Conservation (phyloP, 2,329 filamentous ascomycete genomes). For the Botrytis porri region DNA sequence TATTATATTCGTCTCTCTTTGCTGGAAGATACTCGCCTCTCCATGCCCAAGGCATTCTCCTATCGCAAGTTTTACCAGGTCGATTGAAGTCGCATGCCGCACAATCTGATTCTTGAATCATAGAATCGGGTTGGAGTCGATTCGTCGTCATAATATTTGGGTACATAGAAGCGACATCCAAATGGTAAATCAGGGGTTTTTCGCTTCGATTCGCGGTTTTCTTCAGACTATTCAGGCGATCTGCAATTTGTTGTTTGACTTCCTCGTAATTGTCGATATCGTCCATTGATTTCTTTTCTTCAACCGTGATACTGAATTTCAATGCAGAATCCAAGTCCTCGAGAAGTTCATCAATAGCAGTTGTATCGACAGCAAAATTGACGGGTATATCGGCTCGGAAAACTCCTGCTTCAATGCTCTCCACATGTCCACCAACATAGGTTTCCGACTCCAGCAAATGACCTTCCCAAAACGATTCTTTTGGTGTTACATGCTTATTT, state of each 20-base stretch:
- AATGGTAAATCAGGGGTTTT: slow-evolving; percentile 88
- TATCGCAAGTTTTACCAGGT: slow-evolving; percentile 94
- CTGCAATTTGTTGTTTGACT: slow-evolving; percentile 77
- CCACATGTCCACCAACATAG: slow-evolving; percentile 96
- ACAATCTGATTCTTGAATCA: slow-evolving; percentile 95
- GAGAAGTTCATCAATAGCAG: slow-evolving; percentile 85
- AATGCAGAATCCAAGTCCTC: slow-evolving; percentile 83
- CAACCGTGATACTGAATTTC: slow-evolving; percentile 79
- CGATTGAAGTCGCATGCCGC: slow-evolving; percentile 98
- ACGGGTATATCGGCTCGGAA: slow-evolving; percentile 95
- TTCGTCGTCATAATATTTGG: slow-evolving; percentile 99
- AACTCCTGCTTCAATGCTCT: slow-evolving; percentile 97
- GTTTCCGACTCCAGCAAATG: slow-evolving; percentile 96
- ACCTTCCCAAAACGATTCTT: slow-evolving; percentile 94
- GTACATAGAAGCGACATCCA: slow-evolving; percentile 99
- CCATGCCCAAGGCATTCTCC: slow-evolving; percentile 95
- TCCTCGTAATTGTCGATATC: slow-evolving; percentile 80
- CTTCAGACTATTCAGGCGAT: slow-evolving; percentile 69
- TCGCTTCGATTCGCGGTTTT: slow-evolving; percentile 81
- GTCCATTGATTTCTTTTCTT: slow-evolving; percentile 78
- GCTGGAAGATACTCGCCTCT: slow-evolving; percentile 95
- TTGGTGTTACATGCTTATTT: slow-evolving; percentile 90
- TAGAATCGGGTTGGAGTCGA: slow-evolving; percentile 94
- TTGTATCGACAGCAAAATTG: slow-evolving; percentile 86
- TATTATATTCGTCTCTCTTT: slow-evolving; percentile 98